A percentile compares a stretch with the other conserved stretches of the same genome.
These are phyloP conservation scores for Adansonia digitata DNA, from an alignment of 345 rosid genomes.

Conservation along the genomic window DNA sequence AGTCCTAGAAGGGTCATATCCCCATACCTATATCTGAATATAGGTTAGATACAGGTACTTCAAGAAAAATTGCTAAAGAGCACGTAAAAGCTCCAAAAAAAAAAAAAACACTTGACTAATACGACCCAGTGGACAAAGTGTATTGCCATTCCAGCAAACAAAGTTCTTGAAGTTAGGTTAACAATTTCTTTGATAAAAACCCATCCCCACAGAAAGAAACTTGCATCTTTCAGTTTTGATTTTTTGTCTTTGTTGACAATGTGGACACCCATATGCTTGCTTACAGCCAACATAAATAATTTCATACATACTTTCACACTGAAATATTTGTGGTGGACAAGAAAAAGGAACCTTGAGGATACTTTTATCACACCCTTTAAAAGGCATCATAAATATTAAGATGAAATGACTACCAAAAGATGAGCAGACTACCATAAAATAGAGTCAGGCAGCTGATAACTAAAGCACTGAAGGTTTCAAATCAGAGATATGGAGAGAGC, in stretches of 20 bases:
- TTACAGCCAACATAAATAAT: not conserved
- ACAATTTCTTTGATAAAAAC: not conserved
- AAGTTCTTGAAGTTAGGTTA: not conserved
- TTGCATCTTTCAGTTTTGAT: not conserved
- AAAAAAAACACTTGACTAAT: not conserved
- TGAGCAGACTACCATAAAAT: no score
- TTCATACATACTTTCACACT: not conserved
- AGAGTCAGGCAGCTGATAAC: not conserved
- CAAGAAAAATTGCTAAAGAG: no score
- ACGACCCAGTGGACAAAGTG: not conserved
- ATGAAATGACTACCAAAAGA: not conserved
- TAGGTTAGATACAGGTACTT: no score
- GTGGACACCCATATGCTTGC: not conserved
- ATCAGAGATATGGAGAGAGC: no score
- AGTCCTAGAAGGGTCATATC: no score
- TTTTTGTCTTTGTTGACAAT: not conserved
- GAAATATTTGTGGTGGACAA: not conserved
- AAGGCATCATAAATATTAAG: not conserved
- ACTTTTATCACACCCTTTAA: not conserved
- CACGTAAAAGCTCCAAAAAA: not conserved
- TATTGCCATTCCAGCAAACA: not conserved
- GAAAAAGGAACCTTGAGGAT: not conserved
- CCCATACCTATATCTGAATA: no score
- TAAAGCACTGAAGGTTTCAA: no score
- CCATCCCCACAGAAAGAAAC: not conserved